Evolutionary conservation across 148 eudicot genomes (phyloP).

Genomic region (Rhododendron henanense): DNA sequence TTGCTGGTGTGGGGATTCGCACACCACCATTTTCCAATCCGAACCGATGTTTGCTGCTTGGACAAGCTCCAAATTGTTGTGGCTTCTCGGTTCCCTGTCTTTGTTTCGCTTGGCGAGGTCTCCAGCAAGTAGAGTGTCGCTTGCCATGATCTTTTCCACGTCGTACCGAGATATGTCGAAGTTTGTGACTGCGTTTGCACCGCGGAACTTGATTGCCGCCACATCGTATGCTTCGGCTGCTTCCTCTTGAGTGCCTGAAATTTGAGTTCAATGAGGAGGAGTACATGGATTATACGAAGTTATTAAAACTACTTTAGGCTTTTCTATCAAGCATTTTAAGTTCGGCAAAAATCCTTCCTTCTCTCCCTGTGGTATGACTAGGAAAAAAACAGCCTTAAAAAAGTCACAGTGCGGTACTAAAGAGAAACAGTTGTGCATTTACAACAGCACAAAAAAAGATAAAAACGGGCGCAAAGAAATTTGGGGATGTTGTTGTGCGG

Average conservation of each 20-base stretch:
- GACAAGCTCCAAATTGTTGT: background rate
- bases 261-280: background rate
- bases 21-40: conserved; percentile 41
- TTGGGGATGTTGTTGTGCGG: background rate
- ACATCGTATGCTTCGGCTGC: conserved; percentile 95
- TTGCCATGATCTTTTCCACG: conserved; percentile 67
- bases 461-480: background rate
- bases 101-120: conserved; percentile 60
- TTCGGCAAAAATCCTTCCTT: background rate
- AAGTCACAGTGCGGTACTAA: background rate
- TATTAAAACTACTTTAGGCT: background rate
- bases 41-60: background rate
- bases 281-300: background rate
- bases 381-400: background rate
- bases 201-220: conserved; percentile 89
- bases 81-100: conserved; percentile 10
- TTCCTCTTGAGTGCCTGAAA: conserved; percentile 88
- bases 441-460: background rate
- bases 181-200: conserved; percentile 79
- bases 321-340: background rate
- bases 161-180: conserved; percentile 74
- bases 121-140: conserved; percentile 61
- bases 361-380: background rate
- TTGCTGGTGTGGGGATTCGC: conserved; percentile 3
- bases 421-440: background rate